Conservation (phyloP, 2,329 filamentous ascomycete species). For the Emmonsia crescens region DNA sequence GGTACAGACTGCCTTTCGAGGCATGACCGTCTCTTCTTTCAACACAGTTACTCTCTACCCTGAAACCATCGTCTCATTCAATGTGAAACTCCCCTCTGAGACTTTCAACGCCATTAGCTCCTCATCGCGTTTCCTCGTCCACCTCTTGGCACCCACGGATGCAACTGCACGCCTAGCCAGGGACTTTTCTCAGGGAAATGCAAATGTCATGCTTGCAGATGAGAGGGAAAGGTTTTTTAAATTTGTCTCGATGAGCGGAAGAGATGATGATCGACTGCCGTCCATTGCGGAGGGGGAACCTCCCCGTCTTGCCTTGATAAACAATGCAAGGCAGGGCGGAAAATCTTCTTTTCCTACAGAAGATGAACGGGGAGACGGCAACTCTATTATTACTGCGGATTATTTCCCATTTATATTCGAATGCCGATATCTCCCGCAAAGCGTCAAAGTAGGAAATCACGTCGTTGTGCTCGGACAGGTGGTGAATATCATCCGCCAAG, state of each 20-base stretch:
- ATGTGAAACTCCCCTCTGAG: conserved; percentile 46
- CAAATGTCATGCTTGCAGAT: conserved; percentile 21
- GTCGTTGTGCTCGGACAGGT: conserved; percentile 31
- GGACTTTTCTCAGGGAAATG: conserved; percentile 32
- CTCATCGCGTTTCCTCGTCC: conserved; percentile 39
- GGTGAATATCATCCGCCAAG: conserved; percentile 20
- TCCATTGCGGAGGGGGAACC: conserved; percentile 10
- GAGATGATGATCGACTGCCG: neutral
- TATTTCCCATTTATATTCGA: conserved; percentile 32
- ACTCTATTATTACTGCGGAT: conserved; percentile 13
- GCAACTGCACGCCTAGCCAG: conserved; percentile 27
- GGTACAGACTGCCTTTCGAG: conserved; percentile 28
- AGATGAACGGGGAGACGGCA: conserved; percentile 7
- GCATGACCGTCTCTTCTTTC: conserved; percentile 52
- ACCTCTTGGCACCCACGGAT: conserved; percentile 35
- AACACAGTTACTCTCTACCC: conserved; percentile 48
- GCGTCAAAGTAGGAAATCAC: conserved; percentile 30
- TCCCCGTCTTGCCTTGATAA: conserved; percentile 9
- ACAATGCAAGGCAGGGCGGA: conserved; percentile 13
- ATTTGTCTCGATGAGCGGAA: conserved; percentile 6
- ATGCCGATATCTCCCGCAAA: conserved; percentile 27
- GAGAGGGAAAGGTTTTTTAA: conserved; percentile 7
- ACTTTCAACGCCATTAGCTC: conserved; percentile 43
- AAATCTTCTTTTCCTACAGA: conserved; percentile 9
- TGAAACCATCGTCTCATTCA: conserved; percentile 50